Base-by-base conservation (phyloP, 169 alveolate genomes). In the Plasmodium malariae region DNA sequence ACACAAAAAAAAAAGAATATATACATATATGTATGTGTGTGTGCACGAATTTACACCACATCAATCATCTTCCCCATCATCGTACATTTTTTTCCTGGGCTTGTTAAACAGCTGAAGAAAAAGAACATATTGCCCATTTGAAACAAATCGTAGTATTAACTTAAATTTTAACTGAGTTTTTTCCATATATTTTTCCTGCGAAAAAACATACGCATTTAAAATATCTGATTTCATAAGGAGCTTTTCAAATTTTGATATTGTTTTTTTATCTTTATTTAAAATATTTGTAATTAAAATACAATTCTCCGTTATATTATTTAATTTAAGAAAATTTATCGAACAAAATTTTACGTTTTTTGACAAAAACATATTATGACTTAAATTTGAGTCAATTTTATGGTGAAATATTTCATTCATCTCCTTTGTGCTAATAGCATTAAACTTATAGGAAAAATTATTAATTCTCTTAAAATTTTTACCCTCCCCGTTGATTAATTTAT, bases 161-260 rank as follows among this genome's bases (percentile, higher is more conserved):
- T 43, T 65, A 51, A 83, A 83, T 59, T 83, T 67, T 49, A 83
- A 24, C 43, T 68, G 69, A 2, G 91, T 68, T 57, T 45, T 65
- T 83, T 83, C 86, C 68, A 51, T 83, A 67, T 68, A 83, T 51
- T 28, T 67, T 72, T 83, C 91, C 30, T 32, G 69, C 7, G 91
- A 59, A 68, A 83, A 83, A 24, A 83, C 91, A 70, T 49, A 83
- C 28, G 91, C 62, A 83, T 65, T 69, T 83, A 83, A 48, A 65
- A 83, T 32, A 9, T 83, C 62, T 7, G 91, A 83, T 24, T 86
- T 69, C 1, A 83, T 40, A 26, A 83, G 55, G 0, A 83, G 17
- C 14, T 51, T 83, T 60, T 83, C 91, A 30, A 83, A 83, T 68
- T 83, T 83, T 21, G 5, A 21, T 34, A 67, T 83, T 83, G 65